phyloP scores from a whole-genome alignment of 495 filamentous ascomycete species.

The Aspergillus conjunctus region DNA sequence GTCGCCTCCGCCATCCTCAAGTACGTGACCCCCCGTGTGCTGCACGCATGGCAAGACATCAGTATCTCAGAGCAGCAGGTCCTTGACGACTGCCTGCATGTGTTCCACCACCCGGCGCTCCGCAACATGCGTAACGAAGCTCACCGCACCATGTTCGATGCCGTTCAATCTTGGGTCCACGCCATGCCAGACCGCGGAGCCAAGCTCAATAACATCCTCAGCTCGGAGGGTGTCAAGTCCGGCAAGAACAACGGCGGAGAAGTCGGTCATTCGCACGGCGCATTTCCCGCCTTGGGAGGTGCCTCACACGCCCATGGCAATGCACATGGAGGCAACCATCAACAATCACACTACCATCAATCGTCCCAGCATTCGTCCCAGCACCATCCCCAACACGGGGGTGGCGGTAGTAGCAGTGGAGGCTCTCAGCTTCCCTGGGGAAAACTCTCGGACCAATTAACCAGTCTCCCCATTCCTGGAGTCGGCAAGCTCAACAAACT shows the following conservation, averaged over 20 bases:
- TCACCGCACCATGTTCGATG: constrained; percentile 83
- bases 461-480: constrained; percentile 44
- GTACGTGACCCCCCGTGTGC: constrained; percentile 81
- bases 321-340: constrained; percentile 17
- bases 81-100: constrained; percentile 69
- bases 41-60: constrained; percentile 89
- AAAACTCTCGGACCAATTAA: constrained; percentile 32
- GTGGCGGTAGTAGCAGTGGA: constrained; percentile 27
- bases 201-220: constrained; percentile 67
- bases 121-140: constrained; percentile 72
- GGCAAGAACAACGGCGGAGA: constrained; percentile 70
- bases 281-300: constrained; percentile 13
- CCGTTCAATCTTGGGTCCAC: constrained; percentile 75
- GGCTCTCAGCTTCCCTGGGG: constrained; percentile 36
- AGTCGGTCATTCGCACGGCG: constrained; percentile 35
- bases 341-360: constrained; percentile 22
- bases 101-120: constrained; percentile 88
- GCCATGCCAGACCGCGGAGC: constrained; percentile 62
- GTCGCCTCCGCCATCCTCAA: constrained; percentile 77
- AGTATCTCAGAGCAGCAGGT: constrained; percentile 78
- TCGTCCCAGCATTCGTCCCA: constrained; percentile 7
- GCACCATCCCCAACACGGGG: constrained; percentile 4
- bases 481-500: constrained; percentile 44
- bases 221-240: constrained; percentile 74
- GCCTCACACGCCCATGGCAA: constrained; percentile 6